Percentiles rank a stretch among this genome's conserved stretches.
Conservation (phyloP, 108 stramenopile genomes). For the Nannochloropsis granulata region DNA sequence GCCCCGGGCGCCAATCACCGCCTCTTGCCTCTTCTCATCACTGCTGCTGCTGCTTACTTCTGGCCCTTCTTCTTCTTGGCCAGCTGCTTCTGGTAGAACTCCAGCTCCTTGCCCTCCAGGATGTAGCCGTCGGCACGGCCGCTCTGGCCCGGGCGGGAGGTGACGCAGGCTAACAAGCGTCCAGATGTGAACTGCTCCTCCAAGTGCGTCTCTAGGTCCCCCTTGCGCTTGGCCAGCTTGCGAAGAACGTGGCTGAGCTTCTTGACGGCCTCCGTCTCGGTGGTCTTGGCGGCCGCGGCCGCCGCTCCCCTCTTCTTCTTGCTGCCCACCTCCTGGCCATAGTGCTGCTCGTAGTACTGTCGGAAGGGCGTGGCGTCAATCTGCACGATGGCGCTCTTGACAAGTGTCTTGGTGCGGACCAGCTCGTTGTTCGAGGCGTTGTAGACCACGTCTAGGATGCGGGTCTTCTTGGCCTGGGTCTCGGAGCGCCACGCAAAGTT, state of each 20-base stretch:
- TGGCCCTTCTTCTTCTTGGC: conserved; percentile 39
- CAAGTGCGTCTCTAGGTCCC: conserved; percentile 63
- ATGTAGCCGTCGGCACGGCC: conserved; percentile 96
- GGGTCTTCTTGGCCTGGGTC: conserved; percentile 84
- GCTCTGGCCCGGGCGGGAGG: conserved; percentile 92
- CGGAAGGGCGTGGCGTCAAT: conserved; percentile 98
- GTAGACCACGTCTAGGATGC: conserved; percentile 96
- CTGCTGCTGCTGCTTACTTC: background rate
- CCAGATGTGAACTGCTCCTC: conserved; percentile 93
- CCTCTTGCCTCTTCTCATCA: conserved; percentile 48
- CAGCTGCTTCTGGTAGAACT: conserved; percentile 93
- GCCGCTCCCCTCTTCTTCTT: conserved; percentile 64
- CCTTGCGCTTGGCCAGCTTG: conserved; percentile 74
- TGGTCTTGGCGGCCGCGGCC: conserved; percentile 36
- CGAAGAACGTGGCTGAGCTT: conserved; percentile 53
- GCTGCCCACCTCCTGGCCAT: conserved; percentile 77
- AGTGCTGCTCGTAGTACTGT: conserved; percentile 93
- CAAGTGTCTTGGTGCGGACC: conserved; percentile 99
- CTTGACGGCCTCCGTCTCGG: conserved; percentile 7
- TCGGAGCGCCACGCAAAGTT: conserved; percentile 99
- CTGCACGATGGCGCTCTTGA: conserved; percentile 93
- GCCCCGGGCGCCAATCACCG: too few species aligned
- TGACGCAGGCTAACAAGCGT: conserved; percentile 87
- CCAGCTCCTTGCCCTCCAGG: conserved; percentile 95
- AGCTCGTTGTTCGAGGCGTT: conserved; percentile 99